A percentile compares a stretch with the other conserved stretches of the same genome.
Conservation (phyloP, 257 asterid species). For the Schizonepeta tenuifolia region DNA sequence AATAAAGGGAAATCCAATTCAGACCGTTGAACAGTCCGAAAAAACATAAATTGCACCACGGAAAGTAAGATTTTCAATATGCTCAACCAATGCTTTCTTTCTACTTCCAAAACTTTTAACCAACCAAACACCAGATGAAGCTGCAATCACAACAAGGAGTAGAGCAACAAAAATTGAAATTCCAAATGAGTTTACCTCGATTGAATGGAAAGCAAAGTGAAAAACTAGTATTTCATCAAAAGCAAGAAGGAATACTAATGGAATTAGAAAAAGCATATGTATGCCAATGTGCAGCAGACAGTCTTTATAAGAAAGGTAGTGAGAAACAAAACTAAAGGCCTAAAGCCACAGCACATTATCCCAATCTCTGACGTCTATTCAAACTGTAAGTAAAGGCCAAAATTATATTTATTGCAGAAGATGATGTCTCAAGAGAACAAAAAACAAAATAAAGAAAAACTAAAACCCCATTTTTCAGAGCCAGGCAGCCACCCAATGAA, state of each 20-base stretch:
- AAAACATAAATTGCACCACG: neutral
- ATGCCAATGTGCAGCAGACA: constrained; percentile 33
- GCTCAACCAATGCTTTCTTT: neutral
- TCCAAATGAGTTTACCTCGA: constrained; percentile 23
- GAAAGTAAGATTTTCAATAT: neutral
- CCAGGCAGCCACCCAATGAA: constrained; percentile 16
- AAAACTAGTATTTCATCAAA: constrained; percentile 30
- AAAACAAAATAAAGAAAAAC: neutral
- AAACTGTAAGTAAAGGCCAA: constrained; percentile 28
- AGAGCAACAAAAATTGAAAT: neutral
- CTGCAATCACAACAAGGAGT: constrained; percentile 17
- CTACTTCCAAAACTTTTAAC: constrained; percentile 3
- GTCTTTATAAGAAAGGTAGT: constrained; percentile 39
- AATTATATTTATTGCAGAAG: constrained; percentile 33
- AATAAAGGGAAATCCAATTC: constrained; percentile 18
- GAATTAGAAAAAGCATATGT: constrained; percentile 27
- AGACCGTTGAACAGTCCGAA: too few relatives aligned
- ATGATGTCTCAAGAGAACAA: constrained; percentile 6
- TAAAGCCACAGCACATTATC: constrained; percentile 36
- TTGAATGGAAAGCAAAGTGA: constrained; percentile 35
- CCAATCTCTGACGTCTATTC: constrained; percentile 34
- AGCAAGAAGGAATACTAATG: constrained; percentile 29
- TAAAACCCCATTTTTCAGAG: constrained; percentile 6
- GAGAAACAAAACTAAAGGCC: constrained; percentile 35
- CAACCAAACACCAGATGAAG: constrained; percentile 14